phyloP scores from a whole-genome alignment of 1,284 basidiomycete species.

The Neonothopanus nambi region DNA sequence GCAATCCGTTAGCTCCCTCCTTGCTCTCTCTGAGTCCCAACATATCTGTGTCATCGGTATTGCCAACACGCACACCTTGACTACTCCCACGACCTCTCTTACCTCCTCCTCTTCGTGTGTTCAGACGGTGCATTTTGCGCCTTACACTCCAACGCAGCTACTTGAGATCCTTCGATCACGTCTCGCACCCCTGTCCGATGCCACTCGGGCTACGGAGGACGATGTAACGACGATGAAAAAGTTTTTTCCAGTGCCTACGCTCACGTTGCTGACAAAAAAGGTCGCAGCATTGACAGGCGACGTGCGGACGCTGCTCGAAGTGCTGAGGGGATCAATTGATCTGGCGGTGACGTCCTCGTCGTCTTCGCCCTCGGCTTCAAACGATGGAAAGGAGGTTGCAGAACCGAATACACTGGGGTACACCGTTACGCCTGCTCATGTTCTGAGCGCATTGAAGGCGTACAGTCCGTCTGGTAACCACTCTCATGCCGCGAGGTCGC shows the following conservation, averaged over 20 bases:
- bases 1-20: constrained; percentile 58
- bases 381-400: constrained; percentile 27
- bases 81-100: constrained; percentile 47
- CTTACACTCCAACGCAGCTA: constrained; percentile 70
- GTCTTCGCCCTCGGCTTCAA: constrained; percentile 25
- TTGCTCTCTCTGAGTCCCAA: constrained; percentile 53
- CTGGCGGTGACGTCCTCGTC: constrained; percentile 42
- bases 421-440: constrained; percentile 59
- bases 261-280: constrained; percentile 74
- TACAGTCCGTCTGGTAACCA: constrained; percentile 47
- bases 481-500: constrained; percentile 32
- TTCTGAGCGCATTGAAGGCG: constrained; percentile 69
- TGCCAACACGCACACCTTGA: constrained; percentile 81
- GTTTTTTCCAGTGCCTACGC: constrained; percentile 60
- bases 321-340: constrained; percentile 76
- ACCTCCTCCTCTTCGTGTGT: constrained; percentile 44
- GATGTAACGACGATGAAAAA: constrained; percentile 36
- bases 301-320: constrained; percentile 74
- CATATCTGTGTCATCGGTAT: constrained; percentile 72
- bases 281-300: constrained; percentile 77
- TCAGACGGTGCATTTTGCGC: constrained; percentile 71
- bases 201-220: constrained; percentile 29
- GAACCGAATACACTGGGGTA: constrained; percentile 42
- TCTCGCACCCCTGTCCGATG: constrained; percentile 39
- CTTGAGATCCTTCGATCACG: constrained; percentile 64